Evolutionary conservation across 495 filamentous ascomycete species (phyloP), one percentile per base, ranked within the genome.

Genomic region (Sporormia fimetaria): DNA sequence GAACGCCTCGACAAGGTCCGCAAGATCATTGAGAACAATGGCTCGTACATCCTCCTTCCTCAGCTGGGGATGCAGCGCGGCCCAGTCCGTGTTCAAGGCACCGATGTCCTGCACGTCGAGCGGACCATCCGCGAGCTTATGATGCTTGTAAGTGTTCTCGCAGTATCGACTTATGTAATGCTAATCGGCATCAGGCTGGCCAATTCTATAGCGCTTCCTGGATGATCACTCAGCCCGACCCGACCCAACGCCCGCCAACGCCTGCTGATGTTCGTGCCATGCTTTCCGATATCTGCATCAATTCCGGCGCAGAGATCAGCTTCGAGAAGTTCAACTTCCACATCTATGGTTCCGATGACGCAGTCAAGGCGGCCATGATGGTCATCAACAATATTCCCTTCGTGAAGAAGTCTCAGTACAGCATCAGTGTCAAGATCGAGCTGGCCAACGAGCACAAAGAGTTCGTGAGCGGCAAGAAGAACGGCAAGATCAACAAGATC

Each of bases 401-500:
- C 48, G 84, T 88, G 37, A 80, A 80, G 44, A 78, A 81, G 35
- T 78, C 82, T 27, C 81, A 85, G 53, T 92, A 90, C 50, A 84
- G 87, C 56, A 92, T 96, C 60, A 77, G 86, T 10, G 87, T 96
- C 55, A 94, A 94, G 72, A 93, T 98, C 37, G 90, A 98, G 65
- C 78, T 98, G 20, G 92, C 90, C 42, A 96, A 96, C 57, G 90
- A 98, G 66, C 90, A 98, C 63, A 98, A 98, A 63, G 90, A 98
- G 58, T 98, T 98, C 57, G 90, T 98, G 30, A 92, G 86, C 47
- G 90, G 90, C 32, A 99, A 99, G 67, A 99, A 96, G 70, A 96
- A 96, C 54, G 90, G 90, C 64, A 99, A 99, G 68, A 96, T 99
- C 61, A 99, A 99, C 71, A 99, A 99, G 73, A 99, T 99, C 57